Percentiles rank a stretch among this genome's conserved stretches.
phyloP scores from a whole-genome alignment of 768 basidiomycete genomes.

The Lentinula sp. region DNA sequence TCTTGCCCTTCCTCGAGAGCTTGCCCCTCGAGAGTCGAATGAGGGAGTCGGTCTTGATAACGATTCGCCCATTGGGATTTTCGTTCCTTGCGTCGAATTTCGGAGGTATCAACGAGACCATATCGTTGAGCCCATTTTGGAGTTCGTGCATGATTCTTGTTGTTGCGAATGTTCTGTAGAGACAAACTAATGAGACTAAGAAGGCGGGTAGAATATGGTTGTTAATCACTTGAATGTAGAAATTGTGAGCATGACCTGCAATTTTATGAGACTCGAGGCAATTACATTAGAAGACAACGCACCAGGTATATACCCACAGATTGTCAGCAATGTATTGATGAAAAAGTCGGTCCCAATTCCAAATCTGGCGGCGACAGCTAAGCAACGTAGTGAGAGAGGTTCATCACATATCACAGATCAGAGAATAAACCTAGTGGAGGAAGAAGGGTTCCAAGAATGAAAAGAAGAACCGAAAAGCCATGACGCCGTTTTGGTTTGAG shows the following conservation, averaged over 20 bases:
- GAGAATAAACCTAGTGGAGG: conserved; percentile 74
- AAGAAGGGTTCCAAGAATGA: conserved; percentile 84
- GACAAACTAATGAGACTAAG: background rate
- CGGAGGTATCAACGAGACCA: conserved; percentile 79
- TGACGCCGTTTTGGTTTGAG: conserved; percentile 70
- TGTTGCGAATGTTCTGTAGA: conserved; percentile 85
- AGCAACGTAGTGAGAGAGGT: conserved; percentile 6
- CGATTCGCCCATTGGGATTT: conserved; percentile 85
- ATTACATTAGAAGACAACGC: conserved; percentile 8
- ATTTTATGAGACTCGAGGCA: conserved; percentile 3
- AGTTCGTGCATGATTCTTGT: conserved; percentile 88
- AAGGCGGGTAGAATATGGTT: background rate
- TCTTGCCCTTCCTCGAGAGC: conserved; percentile 79
- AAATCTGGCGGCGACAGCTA: conserved; percentile 91
- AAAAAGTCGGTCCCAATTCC: conserved; percentile 90
- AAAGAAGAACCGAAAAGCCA: conserved; percentile 75
- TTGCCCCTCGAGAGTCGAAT: conserved; percentile 65
- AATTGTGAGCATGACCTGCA: conserved; percentile 85
- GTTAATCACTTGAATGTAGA: conserved; percentile 72
- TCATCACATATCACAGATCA: conserved; percentile 1
- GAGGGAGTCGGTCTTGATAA: conserved; percentile 75
- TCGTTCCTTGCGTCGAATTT: conserved; percentile 70
- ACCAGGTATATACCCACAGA: conserved; percentile 91
- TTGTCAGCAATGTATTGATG: conserved; percentile 82
- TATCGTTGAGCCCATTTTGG: conserved; percentile 93